These are phyloP conservation scores for Cicer pinnatifidum DNA, from an alignment of 306 rosid species.

Conservation along the genomic window DNA sequence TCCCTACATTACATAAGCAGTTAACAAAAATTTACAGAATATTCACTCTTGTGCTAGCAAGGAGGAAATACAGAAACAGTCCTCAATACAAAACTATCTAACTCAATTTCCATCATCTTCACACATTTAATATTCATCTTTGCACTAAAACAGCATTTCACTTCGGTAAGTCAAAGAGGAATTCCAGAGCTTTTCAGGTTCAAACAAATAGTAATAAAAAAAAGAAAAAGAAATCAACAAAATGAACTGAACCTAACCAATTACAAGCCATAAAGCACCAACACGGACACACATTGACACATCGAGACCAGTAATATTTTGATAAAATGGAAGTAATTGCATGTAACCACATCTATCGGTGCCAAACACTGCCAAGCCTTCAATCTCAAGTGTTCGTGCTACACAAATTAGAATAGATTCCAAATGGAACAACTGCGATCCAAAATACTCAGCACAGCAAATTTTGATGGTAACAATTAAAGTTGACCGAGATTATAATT, in stretches of 20 bases:
- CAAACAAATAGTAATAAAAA: background rate
- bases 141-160: constrained; percentile 1
- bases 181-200: constrained; percentile 35
- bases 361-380: too few species aligned
- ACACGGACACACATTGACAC: too few species aligned
- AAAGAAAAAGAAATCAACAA: background rate
- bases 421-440: constrained; percentile 5
- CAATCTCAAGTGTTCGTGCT: too few species aligned
- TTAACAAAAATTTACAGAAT: constrained; percentile 16
- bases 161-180: constrained; percentile 39
- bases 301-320: too few species aligned
- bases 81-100: constrained; percentile 3
- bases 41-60: constrained; percentile 8
- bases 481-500: background rate
- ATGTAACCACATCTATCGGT: too few species aligned
- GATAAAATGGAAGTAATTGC: too few species aligned
- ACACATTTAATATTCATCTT: background rate
- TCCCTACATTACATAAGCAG: background rate
- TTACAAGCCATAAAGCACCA: background rate
- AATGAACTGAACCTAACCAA: constrained; percentile 38
- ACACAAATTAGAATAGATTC: too few species aligned
- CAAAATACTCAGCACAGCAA: constrained; percentile 28
- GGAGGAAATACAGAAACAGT: constrained; percentile 22
- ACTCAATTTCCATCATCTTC: background rate
- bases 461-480: background rate